Base-by-base conservation (phyloP, 1,284 basidiomycete genomes). In the Tilletia indica region DNA sequence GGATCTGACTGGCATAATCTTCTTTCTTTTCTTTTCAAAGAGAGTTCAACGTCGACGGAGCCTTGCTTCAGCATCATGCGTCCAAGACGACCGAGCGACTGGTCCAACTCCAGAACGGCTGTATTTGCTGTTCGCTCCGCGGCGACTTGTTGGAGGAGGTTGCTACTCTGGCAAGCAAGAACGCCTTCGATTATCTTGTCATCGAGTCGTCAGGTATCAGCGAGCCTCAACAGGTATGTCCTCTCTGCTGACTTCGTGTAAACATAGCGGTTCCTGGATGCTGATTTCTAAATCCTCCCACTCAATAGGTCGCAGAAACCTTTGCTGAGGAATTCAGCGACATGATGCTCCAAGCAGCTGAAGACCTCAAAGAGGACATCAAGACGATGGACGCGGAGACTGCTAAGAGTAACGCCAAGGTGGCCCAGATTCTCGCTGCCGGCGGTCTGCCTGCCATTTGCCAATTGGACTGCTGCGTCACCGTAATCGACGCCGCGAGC, bases 141-240 rank as follows among this genome's bases (percentile, higher is more conserved):
- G 86, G 85, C 5, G 87, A 87, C 71, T 73, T 87, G 45, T 79
- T 87, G n/a, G 86, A 87, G 71, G 85, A 87, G 72, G 84, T 87
- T 14, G 85, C 86, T 0, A 76, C 76, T 4, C 77, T 87, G 0
- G 86, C 86, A 0, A 81, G 85, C 34, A 77, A 83, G 38, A 77
- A 78, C 4, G 72, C 76, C 11, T 85, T 86, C 70, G 86, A 87
- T 74, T 82, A 81, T 61, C 80, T 87, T 21, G 77, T 87, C 71
- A 86, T 87, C 71, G 86, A 87, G 72, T 83, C 80, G 36, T 85
- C 84, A 1, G 86, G 86, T 51, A 86, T 87, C 42, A 85, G 84
- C 3, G 86, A 87, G 72, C 86, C 86, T 3, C 86, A 86, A 80
- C 86, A 86, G 73, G 78, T 80, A 49, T 69, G 64, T 63, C 31